Evolutionary conservation across 2,329 filamentous ascomycete species (phyloP).

Genomic region (Pseudogymnoascus sp.): DNA sequence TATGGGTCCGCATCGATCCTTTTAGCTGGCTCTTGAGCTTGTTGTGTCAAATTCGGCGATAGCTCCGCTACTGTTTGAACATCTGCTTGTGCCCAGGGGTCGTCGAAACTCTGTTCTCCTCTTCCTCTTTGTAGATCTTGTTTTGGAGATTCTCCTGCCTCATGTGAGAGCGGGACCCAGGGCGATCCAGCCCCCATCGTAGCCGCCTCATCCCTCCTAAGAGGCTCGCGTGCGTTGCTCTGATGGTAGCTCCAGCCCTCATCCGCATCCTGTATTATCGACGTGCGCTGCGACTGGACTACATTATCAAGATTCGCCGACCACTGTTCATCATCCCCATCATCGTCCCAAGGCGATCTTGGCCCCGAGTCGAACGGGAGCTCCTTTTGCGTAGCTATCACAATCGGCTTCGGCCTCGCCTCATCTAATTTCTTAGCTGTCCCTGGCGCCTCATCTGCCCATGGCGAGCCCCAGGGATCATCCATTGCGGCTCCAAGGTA

Average conservation of each 20-base stretch:
- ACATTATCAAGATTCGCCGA: conserved; percentile 17
- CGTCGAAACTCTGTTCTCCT: neutral
- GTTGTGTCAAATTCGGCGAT: neutral
- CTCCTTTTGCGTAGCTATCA: conserved; percentile 19
- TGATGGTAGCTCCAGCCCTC: neutral
- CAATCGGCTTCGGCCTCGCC: conserved; percentile 15
- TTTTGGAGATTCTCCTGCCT: neutral
- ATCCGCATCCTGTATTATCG: neutral
- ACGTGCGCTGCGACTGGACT: neutral
- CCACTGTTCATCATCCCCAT: conserved; percentile 27
- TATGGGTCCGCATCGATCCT: neutral
- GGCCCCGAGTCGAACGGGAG: conserved; percentile 21
- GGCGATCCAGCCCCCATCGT: neutral
- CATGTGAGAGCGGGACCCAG: neutral
- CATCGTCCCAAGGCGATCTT: conserved; percentile 26
- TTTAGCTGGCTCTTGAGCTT: neutral
- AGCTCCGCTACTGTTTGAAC: neutral
- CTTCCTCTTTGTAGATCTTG: neutral
- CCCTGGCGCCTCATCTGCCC: conserved; percentile 30
- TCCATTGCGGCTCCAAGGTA: conserved; percentile 29
- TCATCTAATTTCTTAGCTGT: conserved; percentile 16
- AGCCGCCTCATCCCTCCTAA: neutral
- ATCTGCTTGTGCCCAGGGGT: conserved; percentile 2
- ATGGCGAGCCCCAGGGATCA: conserved; percentile 36
- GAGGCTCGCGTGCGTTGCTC: neutral